A percentile compares a stretch with the other conserved stretches of the same genome.
Conservation (phyloP, 2,329 filamentous ascomycete species). For the Coniochaeta prunicola region DNA sequence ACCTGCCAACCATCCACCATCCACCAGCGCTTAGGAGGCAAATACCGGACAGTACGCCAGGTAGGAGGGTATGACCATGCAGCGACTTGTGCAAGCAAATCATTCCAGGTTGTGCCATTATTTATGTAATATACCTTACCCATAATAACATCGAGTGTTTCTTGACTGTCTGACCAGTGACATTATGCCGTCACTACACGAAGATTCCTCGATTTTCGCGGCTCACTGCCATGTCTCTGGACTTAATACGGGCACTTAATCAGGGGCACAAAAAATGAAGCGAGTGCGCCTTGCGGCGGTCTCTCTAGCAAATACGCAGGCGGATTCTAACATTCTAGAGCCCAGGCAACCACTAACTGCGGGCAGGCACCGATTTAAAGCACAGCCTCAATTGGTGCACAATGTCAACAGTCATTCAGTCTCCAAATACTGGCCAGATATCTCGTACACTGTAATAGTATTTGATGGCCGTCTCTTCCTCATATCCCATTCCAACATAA, state of each 20-base stretch:
- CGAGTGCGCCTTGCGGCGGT: background rate
- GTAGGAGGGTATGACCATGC: too few relatives aligned
- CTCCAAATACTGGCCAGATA: background rate
- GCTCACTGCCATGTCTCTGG: too few relatives aligned
- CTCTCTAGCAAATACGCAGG: background rate
- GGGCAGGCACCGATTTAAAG: background rate
- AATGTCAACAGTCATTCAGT: background rate
- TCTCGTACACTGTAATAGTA: too few relatives aligned
- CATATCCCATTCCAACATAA: background rate
- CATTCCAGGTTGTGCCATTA: background rate
- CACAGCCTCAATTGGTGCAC: background rate
- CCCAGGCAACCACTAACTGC: background rate
- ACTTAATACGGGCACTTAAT: too few relatives aligned
- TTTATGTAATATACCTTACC: background rate
- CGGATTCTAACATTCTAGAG: background rate
- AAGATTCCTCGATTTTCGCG: too few relatives aligned
- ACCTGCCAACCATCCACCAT: background rate
- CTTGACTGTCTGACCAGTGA: too few relatives aligned
- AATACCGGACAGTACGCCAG: background rate
- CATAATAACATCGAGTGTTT: too few relatives aligned
- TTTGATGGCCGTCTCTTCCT: background rate
- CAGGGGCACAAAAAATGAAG: background rate
- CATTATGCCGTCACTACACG: too few relatives aligned
- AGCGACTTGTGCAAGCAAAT: background rate
- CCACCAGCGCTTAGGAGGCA: background rate